Conservation (phyloP, 805 yeast genomes). For the Candida rishiriensis region DNA sequence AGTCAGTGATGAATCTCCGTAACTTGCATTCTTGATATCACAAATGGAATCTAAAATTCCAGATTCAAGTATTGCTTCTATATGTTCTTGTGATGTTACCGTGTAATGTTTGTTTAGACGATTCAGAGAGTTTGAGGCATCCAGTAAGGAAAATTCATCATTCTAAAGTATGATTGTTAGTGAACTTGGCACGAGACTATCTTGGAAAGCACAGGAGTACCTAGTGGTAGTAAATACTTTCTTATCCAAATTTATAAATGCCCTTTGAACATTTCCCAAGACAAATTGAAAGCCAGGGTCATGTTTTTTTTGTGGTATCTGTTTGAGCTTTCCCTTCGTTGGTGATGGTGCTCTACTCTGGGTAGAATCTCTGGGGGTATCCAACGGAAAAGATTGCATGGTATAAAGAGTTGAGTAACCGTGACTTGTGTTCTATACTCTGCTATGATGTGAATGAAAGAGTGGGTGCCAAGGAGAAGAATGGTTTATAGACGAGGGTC, state of each 20-base stretch:
- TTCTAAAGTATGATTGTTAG: slow-evolving; percentile 4
- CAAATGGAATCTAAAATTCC: slow-evolving; percentile 9
- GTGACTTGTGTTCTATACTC: no score
- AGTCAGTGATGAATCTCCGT: slow-evolving; percentile 11
- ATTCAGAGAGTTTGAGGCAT: slow-evolving; percentile 8
- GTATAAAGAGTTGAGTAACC: no score
- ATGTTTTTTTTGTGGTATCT: slow-evolving; percentile 7
- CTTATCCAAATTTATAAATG: slow-evolving; percentile 3
- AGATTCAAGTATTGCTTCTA: slow-evolving; percentile 10
- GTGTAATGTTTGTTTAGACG: slow-evolving; percentile 16
- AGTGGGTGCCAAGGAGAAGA: no score
- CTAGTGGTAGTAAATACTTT: slow-evolving; percentile 7
- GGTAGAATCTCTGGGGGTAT: no score
- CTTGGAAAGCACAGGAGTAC: not conserved
- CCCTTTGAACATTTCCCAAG: slow-evolving; percentile 9
- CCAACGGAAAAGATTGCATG: no score
- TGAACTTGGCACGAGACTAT: no score
- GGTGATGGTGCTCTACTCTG: no score
- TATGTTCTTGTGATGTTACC: slow-evolving; percentile 6
- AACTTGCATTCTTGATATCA: slow-evolving; percentile 2
- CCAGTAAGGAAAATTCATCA: slow-evolving; percentile 10
- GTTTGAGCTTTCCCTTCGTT: no score
- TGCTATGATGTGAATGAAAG: no score
- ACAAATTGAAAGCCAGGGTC: slow-evolving; percentile 19
- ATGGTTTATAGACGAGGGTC: no score